Evolutionary conservation across 2,329 filamentous ascomycete genomes (phyloP).

Genomic region (Colletotrichum endophyticum): DNA sequence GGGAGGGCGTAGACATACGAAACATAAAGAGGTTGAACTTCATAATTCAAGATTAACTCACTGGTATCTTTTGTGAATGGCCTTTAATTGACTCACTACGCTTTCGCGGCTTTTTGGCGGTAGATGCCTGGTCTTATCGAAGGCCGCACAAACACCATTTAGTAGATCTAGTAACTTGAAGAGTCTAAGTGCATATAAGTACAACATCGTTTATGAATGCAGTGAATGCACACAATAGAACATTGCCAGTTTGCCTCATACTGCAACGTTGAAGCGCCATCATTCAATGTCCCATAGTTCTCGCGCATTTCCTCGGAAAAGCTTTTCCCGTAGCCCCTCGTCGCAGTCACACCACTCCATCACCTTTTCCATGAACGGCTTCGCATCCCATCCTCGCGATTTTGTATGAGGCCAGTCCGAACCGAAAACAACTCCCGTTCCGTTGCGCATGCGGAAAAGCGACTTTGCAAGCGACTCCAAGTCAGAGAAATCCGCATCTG

Average conservation of each 20-base stretch:
- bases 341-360: fast-evolving
- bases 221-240: no score
- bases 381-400: not conserved
- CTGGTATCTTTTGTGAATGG: no score
- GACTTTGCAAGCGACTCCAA: not conserved
- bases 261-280: fast-evolving
- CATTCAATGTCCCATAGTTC: not conserved
- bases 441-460: not conserved
- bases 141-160: no score
- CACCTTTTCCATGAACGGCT: not conserved
- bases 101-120: fast-evolving
- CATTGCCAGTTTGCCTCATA: not conserved
- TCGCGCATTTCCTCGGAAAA: not conserved
- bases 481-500: fast-evolving
- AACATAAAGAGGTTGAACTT: no score
- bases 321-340: not conserved
- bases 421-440: not conserved
- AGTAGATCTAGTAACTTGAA: no score
- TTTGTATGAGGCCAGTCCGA: not conserved
- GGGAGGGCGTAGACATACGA: no score
- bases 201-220: no score
- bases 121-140: no score
- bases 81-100: no score
- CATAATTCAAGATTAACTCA: fast-evolving
- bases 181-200: no score